Evolutionary conservation across 495 filamentous ascomycete species (phyloP).

Genomic region (Neurospora sp.): DNA sequence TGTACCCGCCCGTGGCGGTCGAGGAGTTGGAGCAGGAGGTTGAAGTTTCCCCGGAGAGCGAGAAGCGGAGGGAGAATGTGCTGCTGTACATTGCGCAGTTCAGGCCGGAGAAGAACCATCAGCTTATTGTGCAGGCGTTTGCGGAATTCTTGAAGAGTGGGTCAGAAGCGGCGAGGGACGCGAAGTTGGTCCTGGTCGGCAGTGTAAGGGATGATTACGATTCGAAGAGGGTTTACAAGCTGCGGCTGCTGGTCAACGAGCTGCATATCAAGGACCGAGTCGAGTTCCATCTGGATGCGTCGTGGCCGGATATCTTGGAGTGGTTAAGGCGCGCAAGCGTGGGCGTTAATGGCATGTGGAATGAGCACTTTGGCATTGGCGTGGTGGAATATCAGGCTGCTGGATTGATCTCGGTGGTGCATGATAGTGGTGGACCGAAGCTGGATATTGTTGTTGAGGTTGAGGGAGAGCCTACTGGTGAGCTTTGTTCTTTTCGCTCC

Average conservation of each 20-base stretch:
- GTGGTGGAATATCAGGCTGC: slow-evolving; percentile 98
- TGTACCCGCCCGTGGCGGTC: slow-evolving; percentile 90
- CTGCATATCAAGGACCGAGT: slow-evolving; percentile 73
- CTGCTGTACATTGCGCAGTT: slow-evolving; percentile 95
- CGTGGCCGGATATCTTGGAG: slow-evolving; percentile 73
- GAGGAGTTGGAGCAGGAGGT: slow-evolving; percentile 65
- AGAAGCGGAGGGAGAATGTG: slow-evolving; percentile 52
- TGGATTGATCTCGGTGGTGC: slow-evolving; percentile 81
- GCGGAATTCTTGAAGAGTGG: slow-evolving; percentile 48
- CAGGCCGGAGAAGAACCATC: slow-evolving; percentile 92
- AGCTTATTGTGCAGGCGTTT: slow-evolving; percentile 73
- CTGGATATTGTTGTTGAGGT: slow-evolving; percentile 79
- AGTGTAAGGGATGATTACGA: slow-evolving; percentile 78
- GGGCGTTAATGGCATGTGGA: slow-evolving; percentile 98
- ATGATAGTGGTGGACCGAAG: slow-evolving; percentile 85
- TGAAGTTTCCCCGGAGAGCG: slow-evolving; percentile 54
- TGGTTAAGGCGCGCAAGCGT: slow-evolving; percentile 65
- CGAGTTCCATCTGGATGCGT: slow-evolving; percentile 78
- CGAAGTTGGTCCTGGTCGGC: slow-evolving; percentile 73
- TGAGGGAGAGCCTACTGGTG: slow-evolving; percentile 65
- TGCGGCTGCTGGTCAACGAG: slow-evolving; percentile 81
- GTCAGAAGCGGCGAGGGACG: slow-evolving; percentile 34
- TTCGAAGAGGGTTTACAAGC: slow-evolving; percentile 79
- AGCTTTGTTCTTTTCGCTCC: slow-evolving; percentile 7
- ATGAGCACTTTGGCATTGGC: slow-evolving; percentile 97